A percentile compares a stretch with the other conserved stretches of the same genome.
These are phyloP conservation scores for Diaporthe capsici DNA, from an alignment of 2,329 filamentous ascomycete genomes.

Conservation along the genomic window DNA sequence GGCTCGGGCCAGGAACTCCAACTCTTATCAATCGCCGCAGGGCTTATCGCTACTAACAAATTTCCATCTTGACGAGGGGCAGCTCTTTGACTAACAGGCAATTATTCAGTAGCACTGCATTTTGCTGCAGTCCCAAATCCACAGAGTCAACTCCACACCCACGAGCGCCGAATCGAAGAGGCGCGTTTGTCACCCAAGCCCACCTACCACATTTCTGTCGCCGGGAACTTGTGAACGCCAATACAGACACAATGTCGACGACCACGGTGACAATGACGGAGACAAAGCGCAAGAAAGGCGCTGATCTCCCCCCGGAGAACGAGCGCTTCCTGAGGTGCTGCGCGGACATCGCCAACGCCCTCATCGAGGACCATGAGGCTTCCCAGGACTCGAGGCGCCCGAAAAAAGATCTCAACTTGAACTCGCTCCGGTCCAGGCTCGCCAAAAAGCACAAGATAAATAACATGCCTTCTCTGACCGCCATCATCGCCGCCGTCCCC, in stretches of 20 bases:
- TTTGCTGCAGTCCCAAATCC: neutral
- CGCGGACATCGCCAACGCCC: conserved; percentile 91
- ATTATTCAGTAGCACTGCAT: neutral
- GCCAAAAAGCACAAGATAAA: conserved; percentile 93
- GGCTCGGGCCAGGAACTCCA: conserved; percentile 4
- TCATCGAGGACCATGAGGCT: conserved; percentile 95
- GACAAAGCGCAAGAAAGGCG: conserved; percentile 79
- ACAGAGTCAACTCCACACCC: neutral
- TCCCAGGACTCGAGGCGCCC: conserved; percentile 79
- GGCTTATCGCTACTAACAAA: conserved; percentile 33
- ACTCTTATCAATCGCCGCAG: conserved; percentile 13
- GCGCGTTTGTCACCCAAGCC: neutral
- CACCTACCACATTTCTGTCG: neutral
- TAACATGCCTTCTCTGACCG: conserved; percentile 91
- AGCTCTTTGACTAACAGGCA: conserved; percentile 13
- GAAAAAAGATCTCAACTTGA: conserved; percentile 92
- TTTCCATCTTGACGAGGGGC: conserved; percentile 34
- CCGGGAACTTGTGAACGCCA: neutral
- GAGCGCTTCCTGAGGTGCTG: conserved; percentile 95
- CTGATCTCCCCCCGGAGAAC: conserved; percentile 89
- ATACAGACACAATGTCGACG: conserved; percentile 48
- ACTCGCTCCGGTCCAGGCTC: conserved; percentile 86
- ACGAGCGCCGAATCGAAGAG: neutral
- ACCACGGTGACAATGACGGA: conserved; percentile 66
- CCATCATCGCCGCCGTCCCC: conserved; percentile 98